A percentile compares a stretch with the other conserved stretches of the same genome.
Conservation (phyloP, 176 grass and related monocot genomes). For the Leersia perrieri region DNA sequence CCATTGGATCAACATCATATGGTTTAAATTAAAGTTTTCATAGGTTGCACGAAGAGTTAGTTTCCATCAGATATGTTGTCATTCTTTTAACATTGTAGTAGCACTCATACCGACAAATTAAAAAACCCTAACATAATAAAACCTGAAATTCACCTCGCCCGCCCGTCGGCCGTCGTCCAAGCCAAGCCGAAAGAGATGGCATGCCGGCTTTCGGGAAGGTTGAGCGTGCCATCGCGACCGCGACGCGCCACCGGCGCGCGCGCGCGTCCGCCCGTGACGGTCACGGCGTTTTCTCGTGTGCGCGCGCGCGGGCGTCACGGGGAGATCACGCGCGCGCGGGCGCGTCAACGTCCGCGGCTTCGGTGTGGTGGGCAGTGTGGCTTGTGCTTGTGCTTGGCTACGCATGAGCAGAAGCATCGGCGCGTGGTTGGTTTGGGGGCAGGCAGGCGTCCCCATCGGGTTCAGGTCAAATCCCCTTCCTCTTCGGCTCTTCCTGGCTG, state of each 20-base stretch:
- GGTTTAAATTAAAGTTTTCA: no score
- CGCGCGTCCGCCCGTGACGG: no score
- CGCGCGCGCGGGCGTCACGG: not conserved
- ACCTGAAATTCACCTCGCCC: no score
- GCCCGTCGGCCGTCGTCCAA: no score
- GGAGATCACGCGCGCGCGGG: not conserved
- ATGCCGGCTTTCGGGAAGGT: constrained; percentile 9
- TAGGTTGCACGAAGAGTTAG: no score
- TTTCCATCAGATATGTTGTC: no score
- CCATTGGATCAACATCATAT: no score
- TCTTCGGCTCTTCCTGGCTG: not conserved
- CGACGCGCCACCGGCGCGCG: constrained; percentile 38
- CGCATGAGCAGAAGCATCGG: not conserved
- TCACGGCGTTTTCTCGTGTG: not conserved
- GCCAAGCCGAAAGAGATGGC: constrained; percentile 33
- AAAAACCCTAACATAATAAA: no score
- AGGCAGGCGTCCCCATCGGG: constrained; percentile 24
- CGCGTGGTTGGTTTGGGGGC: constrained; percentile 16
- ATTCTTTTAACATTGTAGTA: no score
- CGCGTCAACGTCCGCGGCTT: constrained; percentile 2
- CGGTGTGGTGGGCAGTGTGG: not conserved
- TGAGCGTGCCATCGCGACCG: constrained; percentile 33
- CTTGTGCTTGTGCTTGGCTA: not conserved
- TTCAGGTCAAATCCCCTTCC: constrained; percentile 21
- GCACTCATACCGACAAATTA: no score